Evolutionary conservation across 2,329 filamentous ascomycete genomes (phyloP).

Genomic region (Talaromyces sp.): DNA sequence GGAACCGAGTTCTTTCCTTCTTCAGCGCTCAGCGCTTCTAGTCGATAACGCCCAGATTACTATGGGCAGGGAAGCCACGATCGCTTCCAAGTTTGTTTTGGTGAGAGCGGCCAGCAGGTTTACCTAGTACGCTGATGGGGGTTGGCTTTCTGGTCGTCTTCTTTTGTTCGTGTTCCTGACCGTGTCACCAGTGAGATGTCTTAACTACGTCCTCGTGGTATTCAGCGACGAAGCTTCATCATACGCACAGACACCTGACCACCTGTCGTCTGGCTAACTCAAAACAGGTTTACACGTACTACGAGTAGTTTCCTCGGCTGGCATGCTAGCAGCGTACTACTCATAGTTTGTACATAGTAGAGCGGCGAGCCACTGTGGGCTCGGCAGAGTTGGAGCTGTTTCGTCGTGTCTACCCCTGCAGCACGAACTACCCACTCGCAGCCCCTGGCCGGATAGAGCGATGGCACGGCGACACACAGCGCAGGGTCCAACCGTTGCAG

Average conservation of each 20-base stretch:
- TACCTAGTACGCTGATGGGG: background rate
- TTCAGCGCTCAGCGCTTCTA: background rate
- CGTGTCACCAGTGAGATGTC: background rate
- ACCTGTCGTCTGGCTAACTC: background rate
- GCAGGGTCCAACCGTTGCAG: slow-evolving; percentile 9
- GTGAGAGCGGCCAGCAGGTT: background rate
- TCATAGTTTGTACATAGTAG: too few species aligned
- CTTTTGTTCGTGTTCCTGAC: background rate
- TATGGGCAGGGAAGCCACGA: background rate
- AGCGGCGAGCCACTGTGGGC: background rate
- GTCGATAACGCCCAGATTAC: background rate
- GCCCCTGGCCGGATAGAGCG: background rate
- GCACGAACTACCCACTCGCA: slow-evolving; percentile 5
- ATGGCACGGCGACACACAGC: background rate
- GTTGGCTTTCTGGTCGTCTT: background rate
- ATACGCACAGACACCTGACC: background rate
- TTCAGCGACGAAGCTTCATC: background rate
- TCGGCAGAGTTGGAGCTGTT: background rate
- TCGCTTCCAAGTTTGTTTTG: background rate
- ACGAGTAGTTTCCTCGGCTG: background rate
- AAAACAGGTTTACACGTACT: background rate
- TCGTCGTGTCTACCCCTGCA: slow-evolving; percentile 16
- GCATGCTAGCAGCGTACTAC: background rate
- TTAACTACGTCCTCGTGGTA: too few species aligned
- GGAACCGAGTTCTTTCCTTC: slow-evolving; percentile 2